Evolutionary conservation across 805 yeast genomes (phyloP), one percentile per base, ranked within the genome.

Genomic region (Sugiyamaella valdiviana): DNA sequence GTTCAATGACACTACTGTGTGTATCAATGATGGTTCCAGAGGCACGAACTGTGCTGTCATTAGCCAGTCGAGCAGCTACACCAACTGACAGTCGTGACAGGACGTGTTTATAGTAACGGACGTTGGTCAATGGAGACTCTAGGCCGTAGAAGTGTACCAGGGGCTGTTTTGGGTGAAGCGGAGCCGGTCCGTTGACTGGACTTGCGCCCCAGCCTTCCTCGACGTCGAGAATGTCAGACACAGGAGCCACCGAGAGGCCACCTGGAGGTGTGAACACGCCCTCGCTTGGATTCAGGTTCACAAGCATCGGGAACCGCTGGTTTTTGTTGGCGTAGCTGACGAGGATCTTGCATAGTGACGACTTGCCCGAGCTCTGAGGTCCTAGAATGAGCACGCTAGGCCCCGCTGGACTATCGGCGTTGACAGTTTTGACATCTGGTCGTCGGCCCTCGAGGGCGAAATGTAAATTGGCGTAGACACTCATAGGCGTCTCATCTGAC

Each of bases 211-310:
- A 84, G 1, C 77, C 76, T 17, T 78, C 75, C 14, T 70, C 67
- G 16, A 85, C 78, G 58, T 93, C 96, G 32, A 90, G 70, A 36
- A 80, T 69, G 59, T 87, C 96, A 39, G 89, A 80, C 12, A 90
- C 74, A 0, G 95, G 85, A 0, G 95, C 82, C 0, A 96, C 96
- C 0, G 89, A 74, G 4, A 93, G 52, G 3, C 88, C 78, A 0
- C 99, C 97, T 0, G 97, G 97, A 7, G 85, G 72, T 0, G 85
- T 68, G 55, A 82, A 81, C 1, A 80, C 82, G 2, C 89, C 86
- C 23, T 76, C 79, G 21, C 65, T 63, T 1, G 98, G 95, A 61
- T 90, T 85, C 48, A 90, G 64, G 59, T 89, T 90, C 14, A 91
- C 86, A 35, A 82, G 68, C 49, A 89, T 58, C 1, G 97, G 97